phyloP scores from a whole-genome alignment of 2,329 filamentous ascomycete species.

The Diaporthe sp. region DNA sequence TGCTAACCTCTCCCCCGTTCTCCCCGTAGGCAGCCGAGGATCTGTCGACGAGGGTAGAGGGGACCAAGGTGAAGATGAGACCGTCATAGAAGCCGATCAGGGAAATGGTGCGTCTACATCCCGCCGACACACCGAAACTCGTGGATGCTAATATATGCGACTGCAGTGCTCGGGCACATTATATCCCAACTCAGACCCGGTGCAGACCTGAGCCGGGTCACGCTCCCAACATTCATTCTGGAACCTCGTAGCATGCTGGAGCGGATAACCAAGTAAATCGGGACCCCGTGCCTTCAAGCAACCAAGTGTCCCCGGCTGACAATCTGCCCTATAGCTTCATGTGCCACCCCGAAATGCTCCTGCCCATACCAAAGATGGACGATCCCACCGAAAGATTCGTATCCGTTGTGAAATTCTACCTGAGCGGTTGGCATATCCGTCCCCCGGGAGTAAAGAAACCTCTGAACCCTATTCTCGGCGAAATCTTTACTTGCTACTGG shows the following conservation, averaged over 20 bases:
- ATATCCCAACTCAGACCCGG: conserved; percentile 97
- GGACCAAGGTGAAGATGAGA: conserved; percentile 75
- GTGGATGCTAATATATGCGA: conserved; percentile 21
- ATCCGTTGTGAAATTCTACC: conserved; percentile 96
- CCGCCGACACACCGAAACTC: background rate
- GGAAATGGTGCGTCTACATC: conserved; percentile 80
- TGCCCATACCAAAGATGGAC: conserved; percentile 87
- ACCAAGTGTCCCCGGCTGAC: conserved; percentile 7
- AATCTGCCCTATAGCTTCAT: conserved; percentile 79
- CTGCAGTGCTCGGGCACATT: conserved; percentile 90
- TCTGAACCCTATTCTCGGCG: conserved; percentile 94
- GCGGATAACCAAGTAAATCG: conserved; percentile 92
- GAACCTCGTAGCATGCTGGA: conserved; percentile 98
- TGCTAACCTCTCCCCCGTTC: conserved; percentile 57
- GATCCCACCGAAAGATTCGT: conserved; percentile 92
- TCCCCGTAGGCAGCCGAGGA: conserved; percentile 61
- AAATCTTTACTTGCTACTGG: conserved; percentile 97
- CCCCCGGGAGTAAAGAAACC: conserved; percentile 98
- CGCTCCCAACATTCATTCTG: conserved; percentile 96
- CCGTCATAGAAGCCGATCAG: conserved; percentile 89
- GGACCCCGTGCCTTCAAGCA: background rate
- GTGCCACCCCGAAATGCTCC: conserved; percentile 96
- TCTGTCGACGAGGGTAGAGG: conserved; percentile 67
- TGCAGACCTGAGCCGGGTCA: conserved; percentile 93
- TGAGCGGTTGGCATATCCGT: conserved; percentile 99